Base-by-base conservation (phyloP, 164 flowering plant species). In the Hamamelis virginiana region DNA sequence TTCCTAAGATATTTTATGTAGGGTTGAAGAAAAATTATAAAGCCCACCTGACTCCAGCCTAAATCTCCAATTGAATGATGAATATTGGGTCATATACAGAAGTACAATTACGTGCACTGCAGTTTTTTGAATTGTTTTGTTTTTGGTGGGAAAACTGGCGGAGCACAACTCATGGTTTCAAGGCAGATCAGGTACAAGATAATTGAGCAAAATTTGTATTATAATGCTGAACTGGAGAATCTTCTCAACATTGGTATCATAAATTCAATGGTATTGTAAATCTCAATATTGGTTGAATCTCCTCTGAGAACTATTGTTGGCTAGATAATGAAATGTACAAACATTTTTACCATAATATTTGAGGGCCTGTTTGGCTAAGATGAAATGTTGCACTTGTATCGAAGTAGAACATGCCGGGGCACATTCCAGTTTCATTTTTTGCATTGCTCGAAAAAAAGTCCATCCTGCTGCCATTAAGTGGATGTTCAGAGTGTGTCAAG, bases 1-100 rank as follows among this genome's bases (percentile, higher is more conserved):
- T 21, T 75, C 12, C 70, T 75, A 55, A 61, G 73, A 59, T 70
- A 65, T 53, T 69, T 68, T 57, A 28, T 38, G 69, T 59, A 69
- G 25, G 53, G 71, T 44, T 74, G 28, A 71, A 63, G 46, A 18
- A 27, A 25, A 48, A 33, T 47, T 64, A 22, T 4, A 25, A 26
- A 26, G 45, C 38, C n/a, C 15, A 14, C 56, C 25, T 44, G 61
- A 8, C 59, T 27, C n/a, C 67, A 46, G n/a, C n/a, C n/a, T 33
- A 33, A 64, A 18, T 64, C 38, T 57, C 22, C 48, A 14, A 4
- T 25, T 19, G 19, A 38, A 16, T 27, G 33, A 45, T 21, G 8
- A 19, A 8, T 62, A 58, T 46, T 56, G 52, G 60, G 11, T 41
- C 18, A 33, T 9, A 25, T 41, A 33, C 10, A 19, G 11, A 8